Conservation (phyloP, 2,329 filamentous ascomycete species). For the Gaeumannomyces sp. region DNA sequence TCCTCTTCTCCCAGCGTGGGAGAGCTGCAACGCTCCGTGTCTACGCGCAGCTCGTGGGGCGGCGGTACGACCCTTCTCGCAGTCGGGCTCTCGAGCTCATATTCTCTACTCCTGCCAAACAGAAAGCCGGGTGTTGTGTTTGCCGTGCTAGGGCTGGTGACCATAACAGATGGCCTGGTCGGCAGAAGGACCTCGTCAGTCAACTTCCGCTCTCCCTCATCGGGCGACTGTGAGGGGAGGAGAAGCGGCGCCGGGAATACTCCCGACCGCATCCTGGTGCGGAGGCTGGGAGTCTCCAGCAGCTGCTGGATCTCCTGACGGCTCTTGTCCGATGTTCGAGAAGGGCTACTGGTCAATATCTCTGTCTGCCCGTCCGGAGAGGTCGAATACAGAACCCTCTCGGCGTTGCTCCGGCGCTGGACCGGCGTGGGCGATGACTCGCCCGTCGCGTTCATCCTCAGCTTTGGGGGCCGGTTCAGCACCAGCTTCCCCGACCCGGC, state of each 20-base stretch:
- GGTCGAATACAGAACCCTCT: neutral
- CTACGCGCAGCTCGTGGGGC: slow-evolving; percentile 8
- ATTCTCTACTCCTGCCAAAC: neutral
- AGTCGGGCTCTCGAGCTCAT: slow-evolving; percentile 1
- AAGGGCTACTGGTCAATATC: neutral
- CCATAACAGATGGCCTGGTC: neutral
- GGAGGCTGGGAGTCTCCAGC: neutral
- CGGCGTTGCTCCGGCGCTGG: neutral
- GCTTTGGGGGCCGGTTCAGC: slow-evolving; percentile 1
- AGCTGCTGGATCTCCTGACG: neutral
- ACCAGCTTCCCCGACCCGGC: neutral
- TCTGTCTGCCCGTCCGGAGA: neutral
- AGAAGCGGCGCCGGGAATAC: slow-evolving; percentile 7
- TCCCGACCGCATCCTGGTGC: neutral
- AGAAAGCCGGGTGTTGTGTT: neutral
- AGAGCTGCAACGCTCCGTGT: slow-evolving; percentile 7
- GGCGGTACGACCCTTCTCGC: slow-evolving; percentile 8
- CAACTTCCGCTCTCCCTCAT: neutral
- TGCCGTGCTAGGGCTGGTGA: slow-evolving; percentile 11
- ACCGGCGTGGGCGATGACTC: neutral
- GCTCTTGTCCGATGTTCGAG: neutral
- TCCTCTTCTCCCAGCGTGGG: slow-evolving; percentile 11
- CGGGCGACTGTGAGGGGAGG: neutral
- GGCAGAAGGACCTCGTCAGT: neutral
- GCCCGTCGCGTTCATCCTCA: neutral